Evolutionary conservation across 1,139 yeast genomes (phyloP).

Genomic region (Sugiyamaella xylanicola): DNA sequence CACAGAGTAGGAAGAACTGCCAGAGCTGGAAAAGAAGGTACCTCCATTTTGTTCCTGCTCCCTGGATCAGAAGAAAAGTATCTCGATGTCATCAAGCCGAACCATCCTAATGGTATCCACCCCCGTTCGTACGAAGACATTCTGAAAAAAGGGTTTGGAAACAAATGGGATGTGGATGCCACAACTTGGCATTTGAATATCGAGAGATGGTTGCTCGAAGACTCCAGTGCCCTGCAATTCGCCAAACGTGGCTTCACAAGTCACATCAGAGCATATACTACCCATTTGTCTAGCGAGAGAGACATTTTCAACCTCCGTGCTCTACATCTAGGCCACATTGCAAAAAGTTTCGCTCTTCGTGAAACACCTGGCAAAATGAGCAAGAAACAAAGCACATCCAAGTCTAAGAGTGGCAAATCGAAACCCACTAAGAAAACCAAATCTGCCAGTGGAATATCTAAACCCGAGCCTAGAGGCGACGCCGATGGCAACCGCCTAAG

Average conservation of each 20-base stretch:
- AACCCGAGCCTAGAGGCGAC: conserved; percentile 13
- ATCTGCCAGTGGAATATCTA: conserved; percentile 9
- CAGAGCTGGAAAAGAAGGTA: conserved; percentile 79
- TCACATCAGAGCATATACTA: conserved; percentile 94
- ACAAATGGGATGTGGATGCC: conserved; percentile 87
- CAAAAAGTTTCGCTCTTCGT: conserved; percentile 90
- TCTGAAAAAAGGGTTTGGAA: conserved; percentile 64
- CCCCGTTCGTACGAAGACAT: conserved; percentile 55
- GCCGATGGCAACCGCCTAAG: conserved; percentile 48
- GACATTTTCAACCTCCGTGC: conserved; percentile 74
- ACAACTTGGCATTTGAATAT: conserved; percentile 93
- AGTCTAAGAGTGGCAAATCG: neutral
- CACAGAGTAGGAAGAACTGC: conserved; percentile 98
- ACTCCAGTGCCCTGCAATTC: conserved; percentile 59
- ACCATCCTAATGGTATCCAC: conserved; percentile 66
- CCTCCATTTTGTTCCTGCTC: conserved; percentile 71
- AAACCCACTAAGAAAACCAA: conserved; percentile 5
- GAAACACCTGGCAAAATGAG: conserved; percentile 73
- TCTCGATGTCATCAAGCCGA: conserved; percentile 55
- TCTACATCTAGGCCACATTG: conserved; percentile 91
- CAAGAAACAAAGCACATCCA: conserved; percentile 20
- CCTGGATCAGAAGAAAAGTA: conserved; percentile 92
- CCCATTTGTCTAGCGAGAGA: conserved; percentile 83
- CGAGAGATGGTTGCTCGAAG: conserved; percentile 82
- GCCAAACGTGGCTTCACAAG: conserved; percentile 83